Base-by-base conservation (phyloP, 106 monocot genomes). In the Dactylorhiza incarnata region DNA sequence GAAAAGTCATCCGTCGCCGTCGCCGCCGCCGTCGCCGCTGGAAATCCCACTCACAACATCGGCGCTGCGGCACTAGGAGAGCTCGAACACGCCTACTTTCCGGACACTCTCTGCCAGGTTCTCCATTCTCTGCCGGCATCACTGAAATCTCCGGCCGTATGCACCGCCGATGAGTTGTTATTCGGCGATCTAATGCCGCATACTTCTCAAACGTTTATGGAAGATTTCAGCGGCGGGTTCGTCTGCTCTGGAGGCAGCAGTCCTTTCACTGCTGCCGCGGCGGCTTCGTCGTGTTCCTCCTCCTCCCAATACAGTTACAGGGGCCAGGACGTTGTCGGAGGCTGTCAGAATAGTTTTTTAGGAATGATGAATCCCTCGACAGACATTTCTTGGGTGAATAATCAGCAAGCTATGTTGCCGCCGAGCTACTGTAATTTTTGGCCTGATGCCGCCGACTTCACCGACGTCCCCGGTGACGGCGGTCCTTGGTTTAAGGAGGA, bases 381-480 rank as follows among this genome's bases (percentile, higher is more conserved):
- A 26, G 65, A 23, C 2, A 65, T 4, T 24, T 12, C 26, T 65
- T 65, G 65, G 65, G 26, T 26, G 2, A 29, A 26, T 9, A 29
- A 26, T 9, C 9, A 65, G 65, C 25, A 65, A 26, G 26, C 23
- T 43, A 16, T 2, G 14, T 45, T 69, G 29, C 69, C 69, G 43
- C 45, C 45, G 17, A 69, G 69, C 17, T 69, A 69, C 26, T 69
- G 69, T 43, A 45, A 69, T 45, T 68, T 45, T 45, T 68, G 68
- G 68, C 44, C 37, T 45, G 68, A 44, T 4, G 14, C 69, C 69
- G 45, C 0, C 9, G 69, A 69, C 17, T 45, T 69, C 6, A 69
- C 13, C 69, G 51, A 52, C n/a, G n/a, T n/a, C 51, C 12, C 69
- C 55, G 88, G 48, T 29, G 29, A 29, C 29, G 29, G 29, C 29